Evolutionary conservation across 2,329 filamentous ascomycete species (phyloP).

Genomic region (Ceratocystis lukuohia): DNA sequence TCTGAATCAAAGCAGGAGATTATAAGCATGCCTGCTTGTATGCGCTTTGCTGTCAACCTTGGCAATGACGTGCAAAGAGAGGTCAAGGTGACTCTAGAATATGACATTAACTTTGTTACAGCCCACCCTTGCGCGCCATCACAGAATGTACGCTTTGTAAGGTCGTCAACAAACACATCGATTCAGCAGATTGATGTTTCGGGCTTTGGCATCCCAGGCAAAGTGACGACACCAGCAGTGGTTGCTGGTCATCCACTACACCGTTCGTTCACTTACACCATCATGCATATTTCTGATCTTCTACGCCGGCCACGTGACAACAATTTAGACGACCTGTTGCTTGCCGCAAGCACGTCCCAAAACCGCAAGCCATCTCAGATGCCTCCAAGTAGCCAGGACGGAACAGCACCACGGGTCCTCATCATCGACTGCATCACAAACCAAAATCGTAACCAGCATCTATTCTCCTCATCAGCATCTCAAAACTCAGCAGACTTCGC

Average conservation of each 20-base stretch:
- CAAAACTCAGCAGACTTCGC: conserved; percentile 9
- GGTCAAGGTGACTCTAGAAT: conserved; percentile 33
- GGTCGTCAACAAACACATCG: conserved; percentile 45
- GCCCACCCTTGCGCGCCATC: conserved; percentile 51
- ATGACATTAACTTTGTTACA: conserved; percentile 52
- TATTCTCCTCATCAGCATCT: not conserved
- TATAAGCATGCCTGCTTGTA: conserved; percentile 25
- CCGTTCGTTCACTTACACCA: conserved; percentile 47
- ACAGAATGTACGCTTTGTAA: conserved; percentile 42
- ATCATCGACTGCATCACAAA: conserved; percentile 52
- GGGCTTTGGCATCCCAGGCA: conserved; percentile 30
- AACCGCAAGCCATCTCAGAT: conserved; percentile 24
- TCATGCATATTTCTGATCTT: conserved; percentile 45
- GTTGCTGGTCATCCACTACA: conserved; percentile 50
- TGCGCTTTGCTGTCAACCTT: conserved; percentile 28
- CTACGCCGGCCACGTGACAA: conserved; percentile 33
- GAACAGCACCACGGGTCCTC: conserved; percentile 33
- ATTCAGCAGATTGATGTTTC: conserved; percentile 44
- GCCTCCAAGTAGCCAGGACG: conserved; percentile 23
- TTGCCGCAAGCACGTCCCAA: conserved; percentile 24
- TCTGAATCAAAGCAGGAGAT: not conserved
- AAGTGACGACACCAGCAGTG: conserved; percentile 34
- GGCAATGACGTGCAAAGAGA: conserved; percentile 21
- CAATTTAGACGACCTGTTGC: conserved; percentile 36
- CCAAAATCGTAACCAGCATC: conserved; percentile 31